Conservation (phyloP, 257 asterid genomes). For the Ophiorrhiza pumila region DNA sequence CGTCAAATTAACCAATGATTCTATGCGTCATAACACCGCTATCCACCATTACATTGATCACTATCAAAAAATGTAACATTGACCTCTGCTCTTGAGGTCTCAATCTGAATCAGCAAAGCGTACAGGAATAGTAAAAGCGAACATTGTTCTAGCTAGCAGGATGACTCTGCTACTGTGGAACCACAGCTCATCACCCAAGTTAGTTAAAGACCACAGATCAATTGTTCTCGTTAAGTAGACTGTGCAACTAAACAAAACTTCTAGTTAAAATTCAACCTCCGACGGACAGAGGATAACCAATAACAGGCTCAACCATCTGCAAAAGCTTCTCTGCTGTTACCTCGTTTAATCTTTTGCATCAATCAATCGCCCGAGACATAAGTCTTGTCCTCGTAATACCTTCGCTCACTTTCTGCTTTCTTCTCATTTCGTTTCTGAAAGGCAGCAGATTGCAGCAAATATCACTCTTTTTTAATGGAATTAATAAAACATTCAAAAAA, state of each 20-base stretch:
- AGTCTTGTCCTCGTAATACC: conserved; percentile 78
- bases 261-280: not conserved
- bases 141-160: not conserved
- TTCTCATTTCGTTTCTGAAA: conserved; percentile 89
- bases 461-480: not conserved
- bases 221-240: not conserved
- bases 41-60: not conserved
- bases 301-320: not conserved
- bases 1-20: no score
- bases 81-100: not conserved
- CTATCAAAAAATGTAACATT: conserved; percentile 1
- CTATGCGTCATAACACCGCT: not conserved
- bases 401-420: conserved; percentile 81
- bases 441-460: not conserved
- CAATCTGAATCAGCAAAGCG: not conserved
- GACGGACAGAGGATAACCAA: not conserved
- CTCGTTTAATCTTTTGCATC: conserved; percentile 23
- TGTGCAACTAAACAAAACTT: not conserved
- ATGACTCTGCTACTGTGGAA: not conserved
- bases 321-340: conserved; percentile 23
- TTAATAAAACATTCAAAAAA: not conserved
- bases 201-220: not conserved
- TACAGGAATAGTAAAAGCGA: not conserved
- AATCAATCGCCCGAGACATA: conserved; percentile 69
- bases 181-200: conserved; percentile 2